Percentiles rank a stretch among this genome's conserved stretches.
Conservation (phyloP, 2,329 filamentous ascomycete genomes). For the Fusarium humuli region DNA sequence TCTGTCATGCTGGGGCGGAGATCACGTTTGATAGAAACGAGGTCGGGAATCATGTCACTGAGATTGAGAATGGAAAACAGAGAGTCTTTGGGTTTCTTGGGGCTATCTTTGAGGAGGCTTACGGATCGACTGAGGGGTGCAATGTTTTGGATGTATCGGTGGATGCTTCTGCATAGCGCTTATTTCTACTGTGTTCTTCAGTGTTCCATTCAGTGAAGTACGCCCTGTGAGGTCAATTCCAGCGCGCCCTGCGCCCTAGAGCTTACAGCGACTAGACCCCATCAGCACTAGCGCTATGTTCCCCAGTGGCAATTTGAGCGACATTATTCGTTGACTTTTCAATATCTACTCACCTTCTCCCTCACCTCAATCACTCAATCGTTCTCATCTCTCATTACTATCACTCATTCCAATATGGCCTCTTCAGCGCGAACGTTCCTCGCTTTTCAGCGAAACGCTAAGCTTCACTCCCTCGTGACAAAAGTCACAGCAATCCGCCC, state of each 20-base stretch:
- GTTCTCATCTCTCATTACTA: background rate
- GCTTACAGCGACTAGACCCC: background rate
- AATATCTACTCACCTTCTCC: background rate
- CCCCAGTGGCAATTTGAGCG: background rate
- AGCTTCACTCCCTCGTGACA: conserved; percentile 58
- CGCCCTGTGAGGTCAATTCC: conserved; percentile 8
- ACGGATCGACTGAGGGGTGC: conserved; percentile 16
- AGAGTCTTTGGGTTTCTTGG: conserved; percentile 23
- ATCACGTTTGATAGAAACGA: conserved; percentile 60
- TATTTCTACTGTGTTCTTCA: background rate
- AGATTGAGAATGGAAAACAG: conserved; percentile 37
- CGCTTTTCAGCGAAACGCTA: conserved; percentile 58
- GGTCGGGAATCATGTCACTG: conserved; percentile 54
- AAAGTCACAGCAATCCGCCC: conserved; percentile 60
- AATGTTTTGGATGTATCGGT: background rate
- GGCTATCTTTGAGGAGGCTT: conserved; percentile 28
- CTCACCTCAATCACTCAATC: background rate
- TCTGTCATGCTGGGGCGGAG: conserved; percentile 55
- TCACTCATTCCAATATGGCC: conserved; percentile 13
- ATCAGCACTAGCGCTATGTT: background rate
- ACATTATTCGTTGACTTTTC: background rate
- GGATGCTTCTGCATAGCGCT: background rate
- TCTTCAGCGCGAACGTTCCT: conserved; percentile 47
- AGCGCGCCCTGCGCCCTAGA: background rate
- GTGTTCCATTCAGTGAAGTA: background rate